These are phyloP conservation scores for Monascus purpureus DNA, from an alignment of 495 filamentous ascomycete species.

Conservation along the genomic window DNA sequence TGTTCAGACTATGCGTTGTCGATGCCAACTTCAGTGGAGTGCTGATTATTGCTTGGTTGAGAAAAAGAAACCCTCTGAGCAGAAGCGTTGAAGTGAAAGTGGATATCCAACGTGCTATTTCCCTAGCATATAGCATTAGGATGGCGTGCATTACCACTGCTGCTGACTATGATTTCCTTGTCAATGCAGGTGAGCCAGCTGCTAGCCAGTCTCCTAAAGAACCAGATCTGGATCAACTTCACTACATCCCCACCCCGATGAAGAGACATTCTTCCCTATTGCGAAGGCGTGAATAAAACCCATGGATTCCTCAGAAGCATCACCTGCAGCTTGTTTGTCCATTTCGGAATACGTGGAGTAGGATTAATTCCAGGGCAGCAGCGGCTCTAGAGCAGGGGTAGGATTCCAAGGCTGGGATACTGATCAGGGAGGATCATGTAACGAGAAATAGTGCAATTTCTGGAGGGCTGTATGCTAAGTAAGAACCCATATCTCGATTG, in stretches of 20 bases:
- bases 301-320: slow-evolving; percentile 47
- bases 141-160: slow-evolving; percentile 54
- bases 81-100: slow-evolving; percentile 49
- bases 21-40: slow-evolving; percentile 48
- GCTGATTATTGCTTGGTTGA: slow-evolving; percentile 44
- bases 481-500: too few species aligned
- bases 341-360: slow-evolving; percentile 59
- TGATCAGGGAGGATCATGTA: too few species aligned
- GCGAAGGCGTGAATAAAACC: slow-evolving; percentile 28
- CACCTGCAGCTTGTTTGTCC: slow-evolving; percentile 59
- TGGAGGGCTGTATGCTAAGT: too few species aligned
- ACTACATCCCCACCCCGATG: slow-evolving; percentile 48
- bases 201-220: slow-evolving; percentile 46
- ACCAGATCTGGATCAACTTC: slow-evolving; percentile 71
- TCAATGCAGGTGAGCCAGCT: slow-evolving; percentile 33
- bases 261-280: slow-evolving; percentile 60
- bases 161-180: slow-evolving; percentile 42
- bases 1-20: slow-evolving; percentile 34
- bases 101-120: slow-evolving; percentile 55
- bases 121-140: slow-evolving; percentile 43
- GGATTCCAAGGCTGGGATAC: slow-evolving; percentile 5
- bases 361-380: slow-evolving; percentile 56
- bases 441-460: too few species aligned
- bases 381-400: slow-evolving; percentile 57
- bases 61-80: slow-evolving; percentile 26